A percentile compares a stretch with the other conserved stretches of the same genome.
Conservation (phyloP, 768 basidiomycete genomes). For the Suillus decipiens region DNA sequence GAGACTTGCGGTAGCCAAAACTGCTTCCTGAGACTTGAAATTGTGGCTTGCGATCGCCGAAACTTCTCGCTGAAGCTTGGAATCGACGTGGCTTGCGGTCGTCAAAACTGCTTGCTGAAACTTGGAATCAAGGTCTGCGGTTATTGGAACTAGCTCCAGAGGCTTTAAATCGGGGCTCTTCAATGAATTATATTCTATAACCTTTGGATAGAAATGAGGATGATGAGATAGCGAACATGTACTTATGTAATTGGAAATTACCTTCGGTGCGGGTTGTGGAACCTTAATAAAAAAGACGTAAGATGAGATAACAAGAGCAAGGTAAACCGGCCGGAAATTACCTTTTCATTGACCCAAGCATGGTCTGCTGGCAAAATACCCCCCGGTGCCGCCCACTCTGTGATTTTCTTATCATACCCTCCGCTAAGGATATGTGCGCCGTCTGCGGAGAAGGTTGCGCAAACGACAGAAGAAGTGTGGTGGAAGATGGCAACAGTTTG, state of each 20-base stretch:
- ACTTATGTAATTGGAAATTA: background rate
- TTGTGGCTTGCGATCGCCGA: background rate
- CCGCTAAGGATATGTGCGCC: background rate
- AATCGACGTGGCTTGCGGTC: accelerated
- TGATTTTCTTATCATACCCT: background rate
- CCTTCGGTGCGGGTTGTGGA: background rate
- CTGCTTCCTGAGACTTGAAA: background rate
- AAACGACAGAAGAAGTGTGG: slow-evolving; percentile 1
- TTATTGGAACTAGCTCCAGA: too few relatives aligned
- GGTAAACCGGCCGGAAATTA: background rate
- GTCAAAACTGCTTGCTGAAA: background rate
- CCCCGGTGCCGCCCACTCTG: background rate
- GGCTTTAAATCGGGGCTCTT: background rate
- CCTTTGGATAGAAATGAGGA: background rate
- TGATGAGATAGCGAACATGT: background rate
- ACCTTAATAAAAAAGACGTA: too few relatives aligned
- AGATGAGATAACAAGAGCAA: background rate
- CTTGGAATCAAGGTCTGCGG: background rate
- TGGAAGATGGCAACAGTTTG: background rate
- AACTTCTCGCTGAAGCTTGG: background rate
- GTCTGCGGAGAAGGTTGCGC: background rate
- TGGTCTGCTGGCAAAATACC: background rate
- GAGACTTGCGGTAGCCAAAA: too few relatives aligned
- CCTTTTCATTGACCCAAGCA: too few relatives aligned
- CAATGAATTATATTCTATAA: background rate